phyloP scores from a whole-genome alignment of 2,329 filamentous ascomycete species.

The Pseudogymnoascus sp. region DNA sequence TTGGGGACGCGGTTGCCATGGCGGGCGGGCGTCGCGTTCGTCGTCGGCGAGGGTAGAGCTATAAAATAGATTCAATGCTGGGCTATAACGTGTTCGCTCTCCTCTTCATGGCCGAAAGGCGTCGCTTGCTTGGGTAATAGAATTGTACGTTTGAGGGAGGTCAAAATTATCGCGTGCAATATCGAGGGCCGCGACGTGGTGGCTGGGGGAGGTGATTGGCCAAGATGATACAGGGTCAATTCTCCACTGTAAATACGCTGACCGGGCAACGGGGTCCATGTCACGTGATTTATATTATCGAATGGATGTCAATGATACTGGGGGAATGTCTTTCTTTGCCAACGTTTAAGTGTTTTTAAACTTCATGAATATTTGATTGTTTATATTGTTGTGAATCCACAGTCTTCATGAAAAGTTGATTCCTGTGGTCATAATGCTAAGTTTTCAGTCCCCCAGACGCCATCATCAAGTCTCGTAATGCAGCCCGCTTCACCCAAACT shows the following conservation, averaged over 20 bases:
- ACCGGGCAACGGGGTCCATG: not conserved
- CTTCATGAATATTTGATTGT: not conserved
- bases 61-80: not conserved
- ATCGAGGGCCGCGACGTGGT: not conserved
- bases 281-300: not conserved
- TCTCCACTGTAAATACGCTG: not conserved
- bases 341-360: not conserved
- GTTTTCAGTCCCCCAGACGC: not conserved
- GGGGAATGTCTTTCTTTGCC: not conserved
- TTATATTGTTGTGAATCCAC: not conserved
- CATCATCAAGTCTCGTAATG: not conserved
- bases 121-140: not conserved
- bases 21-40: not conserved
- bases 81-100: not conserved
- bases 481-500: not conserved
- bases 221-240: not conserved
- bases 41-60: not conserved
- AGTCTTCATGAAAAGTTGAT: not conserved
- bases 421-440: not conserved
- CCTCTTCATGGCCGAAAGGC: not conserved
- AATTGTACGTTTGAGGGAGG: not conserved
- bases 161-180: not conserved
- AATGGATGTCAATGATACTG: not conserved
- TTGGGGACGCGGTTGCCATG: conserved; percentile 49
- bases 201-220: not conserved